Conservation (phyloP, 306 rosid species). For the Cajanus cajan region DNA sequence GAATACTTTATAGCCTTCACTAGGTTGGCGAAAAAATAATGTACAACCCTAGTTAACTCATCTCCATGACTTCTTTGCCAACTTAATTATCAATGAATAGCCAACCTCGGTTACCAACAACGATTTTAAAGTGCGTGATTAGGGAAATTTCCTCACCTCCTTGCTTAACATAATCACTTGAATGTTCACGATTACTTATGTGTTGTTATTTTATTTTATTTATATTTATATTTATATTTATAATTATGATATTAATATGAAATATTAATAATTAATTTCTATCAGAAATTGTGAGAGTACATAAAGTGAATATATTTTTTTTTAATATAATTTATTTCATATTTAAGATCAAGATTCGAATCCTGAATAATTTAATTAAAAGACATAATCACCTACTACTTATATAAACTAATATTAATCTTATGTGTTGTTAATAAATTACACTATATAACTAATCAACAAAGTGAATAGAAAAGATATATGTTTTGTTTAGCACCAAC, state of each 20-base stretch:
- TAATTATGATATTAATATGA: no score
- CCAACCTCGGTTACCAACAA: background rate
- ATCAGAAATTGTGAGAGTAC: no score
- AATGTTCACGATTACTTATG: background rate
- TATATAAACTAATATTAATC: no score
- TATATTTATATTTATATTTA: no score
- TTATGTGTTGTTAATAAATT: background rate
- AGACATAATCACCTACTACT: no score
- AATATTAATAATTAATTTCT: no score
- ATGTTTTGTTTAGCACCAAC: background rate
- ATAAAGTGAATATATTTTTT: no score
- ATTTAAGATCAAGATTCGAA: no score
- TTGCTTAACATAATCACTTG: slow-evolving; percentile 4
- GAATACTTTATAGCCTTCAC: slow-evolving; percentile 35
- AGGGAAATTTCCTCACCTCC: background rate
- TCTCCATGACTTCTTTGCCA: slow-evolving; percentile 1
- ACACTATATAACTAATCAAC: background rate
- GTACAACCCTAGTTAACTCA: background rate
- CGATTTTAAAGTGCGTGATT: background rate
- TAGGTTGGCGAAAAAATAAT: slow-evolving; percentile 38
- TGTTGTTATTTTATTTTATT: no score
- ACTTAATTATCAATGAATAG: background rate
- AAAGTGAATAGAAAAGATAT: background rate
- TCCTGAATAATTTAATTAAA: no score
- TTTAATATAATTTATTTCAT: no score